phyloP scores from a whole-genome alignment of 2,329 filamentous ascomycete genomes.

The Fusarium multiceps region DNA sequence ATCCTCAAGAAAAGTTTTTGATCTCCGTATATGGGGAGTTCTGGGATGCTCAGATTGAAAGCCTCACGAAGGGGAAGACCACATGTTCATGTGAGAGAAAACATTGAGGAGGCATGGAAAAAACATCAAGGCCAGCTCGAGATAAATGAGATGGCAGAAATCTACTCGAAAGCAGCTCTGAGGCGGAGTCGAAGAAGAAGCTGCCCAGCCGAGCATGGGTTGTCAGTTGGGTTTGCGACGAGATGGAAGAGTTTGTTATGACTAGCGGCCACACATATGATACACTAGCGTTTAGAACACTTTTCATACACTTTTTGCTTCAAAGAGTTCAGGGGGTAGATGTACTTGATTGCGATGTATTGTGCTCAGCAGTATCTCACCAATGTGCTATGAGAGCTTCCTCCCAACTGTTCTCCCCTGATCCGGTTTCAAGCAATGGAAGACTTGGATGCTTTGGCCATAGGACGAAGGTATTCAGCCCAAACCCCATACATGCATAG shows the following conservation, averaged over 20 bases:
- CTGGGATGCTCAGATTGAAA: background rate
- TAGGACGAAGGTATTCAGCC: background rate
- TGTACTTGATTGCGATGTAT: background rate
- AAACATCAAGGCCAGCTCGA: background rate
- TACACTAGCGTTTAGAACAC: background rate
- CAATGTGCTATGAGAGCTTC: background rate
- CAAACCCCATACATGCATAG: background rate
- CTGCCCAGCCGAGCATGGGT: background rate
- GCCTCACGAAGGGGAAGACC: background rate
- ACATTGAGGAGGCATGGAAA: background rate
- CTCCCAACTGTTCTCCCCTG: background rate
- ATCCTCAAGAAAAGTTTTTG: rapidly evolving
- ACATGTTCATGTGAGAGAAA: background rate
- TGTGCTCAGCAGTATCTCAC: background rate
- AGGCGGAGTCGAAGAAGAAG: background rate
- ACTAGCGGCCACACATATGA: background rate
- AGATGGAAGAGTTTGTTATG: background rate
- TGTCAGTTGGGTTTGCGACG: background rate
- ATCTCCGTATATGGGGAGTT: background rate
- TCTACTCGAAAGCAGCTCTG: background rate
- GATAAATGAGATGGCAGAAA: background rate
- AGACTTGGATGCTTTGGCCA: background rate
- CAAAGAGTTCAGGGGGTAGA: background rate
- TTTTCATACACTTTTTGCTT: background rate
- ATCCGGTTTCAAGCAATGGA: background rate